A percentile compares a stretch with the other conserved stretches of the same genome.
Conservation (phyloP, 163 green algal species). For the Volvox carteri region DNA sequence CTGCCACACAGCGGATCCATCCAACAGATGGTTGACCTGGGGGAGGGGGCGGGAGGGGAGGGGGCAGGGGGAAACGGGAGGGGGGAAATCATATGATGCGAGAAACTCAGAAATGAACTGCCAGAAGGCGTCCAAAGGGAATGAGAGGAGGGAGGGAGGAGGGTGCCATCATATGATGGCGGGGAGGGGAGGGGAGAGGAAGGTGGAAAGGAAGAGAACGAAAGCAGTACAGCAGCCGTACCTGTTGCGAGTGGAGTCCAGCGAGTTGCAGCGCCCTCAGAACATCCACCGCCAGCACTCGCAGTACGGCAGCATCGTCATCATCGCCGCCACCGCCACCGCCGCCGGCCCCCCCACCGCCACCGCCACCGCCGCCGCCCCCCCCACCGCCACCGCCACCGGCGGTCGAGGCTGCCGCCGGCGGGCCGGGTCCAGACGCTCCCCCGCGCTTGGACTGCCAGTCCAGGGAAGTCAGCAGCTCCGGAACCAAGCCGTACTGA, state of each 20-base stretch:
- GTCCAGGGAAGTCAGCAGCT: slow-evolving; percentile 79
- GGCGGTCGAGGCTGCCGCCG: not conserved
- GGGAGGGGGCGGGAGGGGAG: not conserved
- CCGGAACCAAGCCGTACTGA: slow-evolving; percentile 64
- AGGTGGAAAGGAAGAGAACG: not conserved
- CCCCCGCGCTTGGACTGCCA: slow-evolving; percentile 62
- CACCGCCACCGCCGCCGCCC: not conserved
- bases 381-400: not conserved
- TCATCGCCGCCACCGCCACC: slow-evolving; percentile 10
- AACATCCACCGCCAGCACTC: slow-evolving; percentile 87
- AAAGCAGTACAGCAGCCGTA: not conserved
- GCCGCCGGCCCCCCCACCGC: not conserved
- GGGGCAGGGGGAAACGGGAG: not conserved
- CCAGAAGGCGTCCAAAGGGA: too few relatives aligned
- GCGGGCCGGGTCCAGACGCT: not conserved
- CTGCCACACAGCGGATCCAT: slow-evolving; percentile 77
- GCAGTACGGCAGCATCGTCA: slow-evolving; percentile 76
- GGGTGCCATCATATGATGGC: not conserved
- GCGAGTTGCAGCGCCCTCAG: slow-evolving; percentile 78
- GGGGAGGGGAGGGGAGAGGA: not conserved
- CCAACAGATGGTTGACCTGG: slow-evolving; percentile 69
- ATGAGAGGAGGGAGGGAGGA: not conserved
- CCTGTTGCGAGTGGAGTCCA: slow-evolving; percentile 61
- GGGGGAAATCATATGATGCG: too few relatives aligned
- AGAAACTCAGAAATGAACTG: too few relatives aligned